Base-by-base conservation (phyloP, 2,329 filamentous ascomycete genomes). In the Lachnellula cervina region DNA sequence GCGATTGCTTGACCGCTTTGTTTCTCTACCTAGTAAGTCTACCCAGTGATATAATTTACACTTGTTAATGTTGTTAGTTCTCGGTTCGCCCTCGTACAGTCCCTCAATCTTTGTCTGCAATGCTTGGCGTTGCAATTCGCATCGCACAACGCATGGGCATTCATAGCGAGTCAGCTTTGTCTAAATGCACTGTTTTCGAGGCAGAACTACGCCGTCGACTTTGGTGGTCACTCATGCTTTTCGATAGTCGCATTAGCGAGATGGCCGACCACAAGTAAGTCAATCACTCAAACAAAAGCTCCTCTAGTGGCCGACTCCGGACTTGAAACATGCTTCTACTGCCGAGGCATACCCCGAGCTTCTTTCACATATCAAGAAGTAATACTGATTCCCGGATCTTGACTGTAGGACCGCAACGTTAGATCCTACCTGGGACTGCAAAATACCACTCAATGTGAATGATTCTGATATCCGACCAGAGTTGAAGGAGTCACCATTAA, bases 171-270 rank as follows among this genome's bases (percentile, higher is more conserved):
- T 76, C 80, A 1, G 73, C 73, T 1, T 75, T 80, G 63, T 68
- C 59, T 63, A 71, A 67, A 63, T 68, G 61, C 35, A 60, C 66
- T 71, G 3, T 79, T 75, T 88, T 84, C 52, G 86, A 90, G 64
- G 79, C 82, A 3, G 87, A 90, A 70, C 80, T 88, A 70, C 80
- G 86, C n/a, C 80, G 87, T 49, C 78, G 87, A 38, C 72, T 90
- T 1, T 90, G 86, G 87, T 90, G 86, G 86, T 81, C 83, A 34
- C 75, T 91, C 16, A 77, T 86, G 14, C 75, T 82, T 25, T 86
- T 89, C 61, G 88, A 91, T 68, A 77, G 80, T 57, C 83, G 87
- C 21, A 80, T 89, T 38, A 79, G 83, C 55, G 87, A 90, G 67
- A 80, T 89, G 69, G 79, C 82, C 3, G 80, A 81, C 9, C 28